A percentile compares a stretch with the other conserved stretches of the same genome.
Evolutionary conservation across 108 stramenopile species (phyloP).

Genomic region (Mediolabrus comicus): DNA sequence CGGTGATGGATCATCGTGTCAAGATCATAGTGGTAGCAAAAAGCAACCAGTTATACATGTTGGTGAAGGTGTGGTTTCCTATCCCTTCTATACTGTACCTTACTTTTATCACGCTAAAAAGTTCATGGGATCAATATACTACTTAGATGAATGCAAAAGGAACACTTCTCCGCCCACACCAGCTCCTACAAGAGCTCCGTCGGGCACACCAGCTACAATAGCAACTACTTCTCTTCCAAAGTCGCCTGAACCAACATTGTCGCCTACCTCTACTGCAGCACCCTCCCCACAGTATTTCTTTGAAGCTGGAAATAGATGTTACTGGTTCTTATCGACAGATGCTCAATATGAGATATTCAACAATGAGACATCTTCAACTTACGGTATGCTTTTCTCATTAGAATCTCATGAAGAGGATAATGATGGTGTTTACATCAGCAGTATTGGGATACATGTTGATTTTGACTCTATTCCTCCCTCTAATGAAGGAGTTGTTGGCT

Average conservation of each 20-base stretch:
- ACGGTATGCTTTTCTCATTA: constrained; percentile 21
- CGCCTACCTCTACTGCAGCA: not conserved
- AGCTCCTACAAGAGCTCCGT: not conserved
- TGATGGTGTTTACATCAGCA: constrained; percentile 23
- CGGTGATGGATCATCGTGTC: not conserved
- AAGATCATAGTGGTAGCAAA: not conserved
- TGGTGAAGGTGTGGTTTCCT: constrained; percentile 29
- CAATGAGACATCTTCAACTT: constrained; percentile 20
- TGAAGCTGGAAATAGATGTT: constrained; percentile 12
- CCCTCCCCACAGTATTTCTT: not conserved
- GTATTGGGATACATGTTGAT: constrained; percentile 19
- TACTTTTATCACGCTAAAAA: constrained; percentile 28
- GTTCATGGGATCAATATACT: constrained; percentile 20
- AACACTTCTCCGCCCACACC: not conserved
- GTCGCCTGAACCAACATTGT: not conserved
- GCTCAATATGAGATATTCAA: not conserved
- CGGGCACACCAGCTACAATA: not conserved
- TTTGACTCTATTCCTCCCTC: not conserved
- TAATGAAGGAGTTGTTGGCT: constrained; percentile 2
- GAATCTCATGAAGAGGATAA: constrained; percentile 16
- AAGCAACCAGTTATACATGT: constrained; percentile 14
- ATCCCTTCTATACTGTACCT: constrained; percentile 19
- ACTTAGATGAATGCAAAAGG: constrained; percentile 1
- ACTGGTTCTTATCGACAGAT: constrained; percentile 26
- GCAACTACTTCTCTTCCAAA: not conserved